Percentiles rank a stretch among this genome's conserved stretches.
Conservation (phyloP, 2,329 filamentous ascomycete species). For the Dothiorella sarmentorum region DNA sequence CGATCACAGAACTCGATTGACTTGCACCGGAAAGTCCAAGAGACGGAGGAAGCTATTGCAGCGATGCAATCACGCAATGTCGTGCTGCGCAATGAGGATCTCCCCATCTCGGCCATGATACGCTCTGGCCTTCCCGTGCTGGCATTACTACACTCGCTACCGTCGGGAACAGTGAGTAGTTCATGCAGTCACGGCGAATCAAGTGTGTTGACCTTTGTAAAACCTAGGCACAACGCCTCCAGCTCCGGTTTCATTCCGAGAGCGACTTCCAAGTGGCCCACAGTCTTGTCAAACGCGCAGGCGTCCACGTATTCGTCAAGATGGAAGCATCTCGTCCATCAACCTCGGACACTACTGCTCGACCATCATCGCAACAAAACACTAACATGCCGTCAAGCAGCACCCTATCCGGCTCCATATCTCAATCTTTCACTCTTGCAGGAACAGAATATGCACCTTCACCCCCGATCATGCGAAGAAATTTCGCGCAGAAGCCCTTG, state of each 20-base stretch:
- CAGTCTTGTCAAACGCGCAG: conserved; percentile 2
- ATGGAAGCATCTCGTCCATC: too few species aligned
- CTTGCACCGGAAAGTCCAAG: conserved; percentile 26
- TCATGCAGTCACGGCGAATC: neutral
- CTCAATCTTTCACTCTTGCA: neutral
- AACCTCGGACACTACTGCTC: neutral
- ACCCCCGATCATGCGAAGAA: neutral
- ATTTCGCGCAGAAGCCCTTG: conserved; percentile 22
- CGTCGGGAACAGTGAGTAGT: conserved; percentile 33
- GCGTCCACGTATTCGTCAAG: neutral
- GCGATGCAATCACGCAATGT: conserved; percentile 23
- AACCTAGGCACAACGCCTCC: conserved; percentile 38
- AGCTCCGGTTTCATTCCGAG: conserved; percentile 42
- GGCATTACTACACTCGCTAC: conserved; percentile 40
- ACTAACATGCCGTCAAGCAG: neutral
- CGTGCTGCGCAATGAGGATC: conserved; percentile 36
- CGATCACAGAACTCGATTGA: conserved; percentile 30
- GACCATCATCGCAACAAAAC: neutral
- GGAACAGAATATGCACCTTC: neutral
- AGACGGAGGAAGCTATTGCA: conserved; percentile 22
- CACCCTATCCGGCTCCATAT: neutral
- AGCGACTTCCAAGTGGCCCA: conserved; percentile 36
- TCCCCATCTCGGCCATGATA: conserved; percentile 44
- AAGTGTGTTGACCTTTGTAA: too few species aligned
- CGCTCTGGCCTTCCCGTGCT: conserved; percentile 33